Percentiles rank a stretch among this genome's conserved stretches.
Conservation (phyloP, 2,329 filamentous ascomycete species). For the Lasiodiplodia gonubiensis region DNA sequence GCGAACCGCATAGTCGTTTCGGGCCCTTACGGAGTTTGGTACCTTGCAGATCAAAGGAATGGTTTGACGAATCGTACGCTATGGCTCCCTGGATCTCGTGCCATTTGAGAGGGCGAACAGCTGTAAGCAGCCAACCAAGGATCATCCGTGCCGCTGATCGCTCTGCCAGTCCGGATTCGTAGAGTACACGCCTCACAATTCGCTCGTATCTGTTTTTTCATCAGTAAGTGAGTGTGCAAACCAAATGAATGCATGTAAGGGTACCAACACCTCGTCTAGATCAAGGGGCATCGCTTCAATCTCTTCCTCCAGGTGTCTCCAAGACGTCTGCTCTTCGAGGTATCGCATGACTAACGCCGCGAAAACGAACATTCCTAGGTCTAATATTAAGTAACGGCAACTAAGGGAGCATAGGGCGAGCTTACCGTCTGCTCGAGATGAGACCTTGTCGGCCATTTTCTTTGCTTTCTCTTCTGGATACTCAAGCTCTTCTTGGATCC, state of each 20-base stretch:
- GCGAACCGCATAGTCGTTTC: not conserved
- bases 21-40: not conserved
- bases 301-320: not conserved
- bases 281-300: not conserved
- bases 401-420: too few species aligned
- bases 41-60: not conserved
- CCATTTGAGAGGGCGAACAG: conserved; percentile 49
- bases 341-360: not conserved
- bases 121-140: conserved; percentile 50
- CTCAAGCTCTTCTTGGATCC: not conserved
- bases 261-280: not conserved
- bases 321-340: not conserved
- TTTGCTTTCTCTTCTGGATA: not conserved
- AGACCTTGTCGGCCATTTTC: not conserved
- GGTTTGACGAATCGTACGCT: conserved; percentile 36
- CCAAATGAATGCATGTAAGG: too few species aligned
- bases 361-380: not conserved
- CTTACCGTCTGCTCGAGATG: not conserved
- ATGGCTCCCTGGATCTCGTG: conserved; percentile 50
- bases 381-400: not conserved
- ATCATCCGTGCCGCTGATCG: conserved; percentile 38
- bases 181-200: not conserved
- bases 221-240: not conserved
- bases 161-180: conserved; percentile 34
- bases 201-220: not conserved